A percentile compares a stretch with the other conserved stretches of the same genome.
Conservation (phyloP, 805 yeast species). For the Maudiozyma saulgeensis region DNA sequence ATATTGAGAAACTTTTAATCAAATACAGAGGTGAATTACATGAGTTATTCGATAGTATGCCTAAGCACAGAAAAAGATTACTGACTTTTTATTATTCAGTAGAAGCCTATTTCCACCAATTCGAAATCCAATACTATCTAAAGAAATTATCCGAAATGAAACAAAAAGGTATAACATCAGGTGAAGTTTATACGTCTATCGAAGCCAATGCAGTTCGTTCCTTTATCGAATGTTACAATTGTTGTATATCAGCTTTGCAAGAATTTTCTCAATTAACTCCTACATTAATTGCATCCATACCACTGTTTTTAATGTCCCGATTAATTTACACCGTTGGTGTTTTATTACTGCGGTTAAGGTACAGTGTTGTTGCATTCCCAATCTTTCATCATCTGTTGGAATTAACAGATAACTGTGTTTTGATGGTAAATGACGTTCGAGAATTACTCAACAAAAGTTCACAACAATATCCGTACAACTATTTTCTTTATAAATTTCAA, state of each 20-base stretch:
- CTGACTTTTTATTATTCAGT: slow-evolving; percentile 50
- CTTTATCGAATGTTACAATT: slow-evolving; percentile 42
- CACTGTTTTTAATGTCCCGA: slow-evolving; percentile 47
- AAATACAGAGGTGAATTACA: slow-evolving; percentile 44
- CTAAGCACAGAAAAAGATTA: slow-evolving; percentile 32
- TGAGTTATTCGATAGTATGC: slow-evolving; percentile 32
- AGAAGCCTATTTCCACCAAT: slow-evolving; percentile 59
- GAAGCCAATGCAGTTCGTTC: slow-evolving; percentile 24
- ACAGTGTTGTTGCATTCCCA: slow-evolving; percentile 45
- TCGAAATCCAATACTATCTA: slow-evolving; percentile 29
- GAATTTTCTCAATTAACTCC: slow-evolving; percentile 38
- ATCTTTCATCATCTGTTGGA: slow-evolving; percentile 34
- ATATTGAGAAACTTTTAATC: slow-evolving; percentile 10
- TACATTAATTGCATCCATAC: slow-evolving; percentile 45
- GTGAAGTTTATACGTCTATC: background rate
- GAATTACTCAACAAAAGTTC: slow-evolving; percentile 22
- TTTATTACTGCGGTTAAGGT: slow-evolving; percentile 44
- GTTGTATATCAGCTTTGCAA: slow-evolving; percentile 43
- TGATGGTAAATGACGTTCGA: slow-evolving; percentile 19
- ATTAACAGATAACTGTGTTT: slow-evolving; percentile 39
- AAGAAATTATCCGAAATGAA: slow-evolving; percentile 8
- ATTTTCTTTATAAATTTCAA: slow-evolving; percentile 43
- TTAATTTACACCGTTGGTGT: slow-evolving; percentile 58
- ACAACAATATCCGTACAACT: slow-evolving; percentile 35
- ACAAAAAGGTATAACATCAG: background rate